These are phyloP conservation scores for Vigna mungo DNA, from an alignment of 306 rosid genomes.

Conservation along the genomic window DNA sequence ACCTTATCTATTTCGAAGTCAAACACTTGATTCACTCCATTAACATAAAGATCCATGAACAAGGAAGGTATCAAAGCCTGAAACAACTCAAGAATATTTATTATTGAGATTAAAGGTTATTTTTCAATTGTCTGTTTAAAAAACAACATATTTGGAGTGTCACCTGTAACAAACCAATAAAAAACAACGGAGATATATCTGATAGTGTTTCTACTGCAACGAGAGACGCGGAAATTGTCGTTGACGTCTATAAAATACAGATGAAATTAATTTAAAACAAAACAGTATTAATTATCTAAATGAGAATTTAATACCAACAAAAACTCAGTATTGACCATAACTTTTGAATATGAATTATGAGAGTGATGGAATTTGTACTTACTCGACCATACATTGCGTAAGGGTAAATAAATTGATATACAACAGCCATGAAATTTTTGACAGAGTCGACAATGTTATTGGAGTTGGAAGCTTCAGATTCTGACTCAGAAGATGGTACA, in stretches of 20 bases:
- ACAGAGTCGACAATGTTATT: slow-evolving; percentile 41
- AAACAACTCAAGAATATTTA: slow-evolving; percentile 26
- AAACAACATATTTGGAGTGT: not conserved
- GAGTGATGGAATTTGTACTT: slow-evolving; percentile 37
- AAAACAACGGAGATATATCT: too few relatives aligned
- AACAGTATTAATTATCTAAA: not conserved
- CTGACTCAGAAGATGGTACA: slow-evolving; percentile 61
- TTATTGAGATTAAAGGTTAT: not conserved
- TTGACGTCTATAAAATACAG: not conserved
- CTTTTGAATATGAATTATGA: not conserved
- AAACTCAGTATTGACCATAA: not conserved
- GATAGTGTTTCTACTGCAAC: too few relatives aligned
- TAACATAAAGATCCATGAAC: slow-evolving; percentile 42
- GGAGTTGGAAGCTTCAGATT: slow-evolving; percentile 48
- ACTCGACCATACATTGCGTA: slow-evolving; percentile 71
- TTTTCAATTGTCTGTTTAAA: not conserved
- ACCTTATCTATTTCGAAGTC: slow-evolving; percentile 12
- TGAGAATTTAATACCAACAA: not conserved
- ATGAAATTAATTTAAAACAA: not conserved
- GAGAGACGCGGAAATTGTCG: not conserved
- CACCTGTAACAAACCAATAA: too few relatives aligned
- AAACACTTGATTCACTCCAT: slow-evolving; percentile 65
- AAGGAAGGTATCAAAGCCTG: slow-evolving; percentile 76
- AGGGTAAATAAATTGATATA: slow-evolving; percentile 75
- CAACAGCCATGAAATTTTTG: not conserved